Evolutionary conservation across 2,329 filamentous ascomycete genomes (phyloP), one percentile per base, ranked within the genome.

Genomic region (Fusarium sambucinum): DNA sequence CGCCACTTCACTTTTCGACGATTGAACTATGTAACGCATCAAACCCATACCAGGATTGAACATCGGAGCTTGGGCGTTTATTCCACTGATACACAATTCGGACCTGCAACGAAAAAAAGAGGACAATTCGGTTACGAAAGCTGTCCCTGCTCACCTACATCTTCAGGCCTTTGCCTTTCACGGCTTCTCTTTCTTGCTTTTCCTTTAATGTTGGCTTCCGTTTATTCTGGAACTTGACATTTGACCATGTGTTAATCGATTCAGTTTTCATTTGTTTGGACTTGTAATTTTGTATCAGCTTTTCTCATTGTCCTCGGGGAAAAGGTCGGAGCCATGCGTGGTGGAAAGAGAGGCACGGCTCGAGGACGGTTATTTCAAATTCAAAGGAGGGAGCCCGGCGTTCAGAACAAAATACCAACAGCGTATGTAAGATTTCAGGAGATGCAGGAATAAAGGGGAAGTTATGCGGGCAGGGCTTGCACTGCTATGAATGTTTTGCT

Each of bases 351-450:
- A 54, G 32, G 53, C 50, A 58, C 52, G 45, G 57, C 55, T 64
- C 35, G 46, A 61, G 54, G 47, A 44, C 54, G 40, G 57, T 63
- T 44, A 58, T 56, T 54, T 59, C 47, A 59, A 46, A 37, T 54
- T 59, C 47, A 57, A 46, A 32, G 50, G 56, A 60, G 60, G 69
- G 73, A 70, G 71, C 71, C 53, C 52, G 73, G 72, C 71, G 72
- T 74, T 74, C 56, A 74, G 68, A 73, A 66, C 57, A 74, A 72
- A 74, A 74, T 72, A 74, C 63, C 69, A 74, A 56, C 48, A 52
- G 48, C 59, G 61, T 65, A 68, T 74, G 73, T 74, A 74, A 73
- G 71, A 74, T 74, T 73, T 70, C 57, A 55, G 64, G 63, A 37
- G 57, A 33, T 54, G 53, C 51, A 55, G 51, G 59, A 52, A 41